phyloP scores from a whole-genome alignment of 176 grass and related monocot genomes.

The Eleusine indica region DNA sequence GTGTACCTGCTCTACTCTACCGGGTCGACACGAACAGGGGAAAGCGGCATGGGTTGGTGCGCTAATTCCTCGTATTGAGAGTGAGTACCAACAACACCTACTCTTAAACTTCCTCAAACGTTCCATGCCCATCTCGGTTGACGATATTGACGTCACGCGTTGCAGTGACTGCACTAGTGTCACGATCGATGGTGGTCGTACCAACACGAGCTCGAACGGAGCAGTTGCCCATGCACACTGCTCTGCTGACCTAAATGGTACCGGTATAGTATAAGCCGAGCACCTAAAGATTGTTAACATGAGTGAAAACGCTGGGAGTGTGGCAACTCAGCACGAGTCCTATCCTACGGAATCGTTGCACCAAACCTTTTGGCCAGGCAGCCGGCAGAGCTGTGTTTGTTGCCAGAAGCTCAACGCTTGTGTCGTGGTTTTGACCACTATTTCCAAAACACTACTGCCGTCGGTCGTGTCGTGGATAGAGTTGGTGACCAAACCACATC shows the following conservation, averaged over 20 bases:
- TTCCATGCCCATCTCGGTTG: not conserved
- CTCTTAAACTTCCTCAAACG: not conserved
- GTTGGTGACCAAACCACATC: constrained; percentile 49
- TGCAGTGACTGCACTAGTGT: not conserved
- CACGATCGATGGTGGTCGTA: not conserved
- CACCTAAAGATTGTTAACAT: not conserved
- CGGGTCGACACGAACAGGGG: not conserved
- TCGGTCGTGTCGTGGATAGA: constrained; percentile 21
- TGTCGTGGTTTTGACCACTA: constrained; percentile 31
- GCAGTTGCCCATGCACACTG: not conserved
- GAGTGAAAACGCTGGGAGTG: not conserved
- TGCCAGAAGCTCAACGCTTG: constrained; percentile 12
- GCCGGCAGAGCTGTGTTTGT: not conserved
- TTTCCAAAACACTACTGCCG: not conserved
- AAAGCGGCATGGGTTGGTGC: not conserved
- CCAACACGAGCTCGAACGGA: not conserved
- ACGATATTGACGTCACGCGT: too few species aligned
- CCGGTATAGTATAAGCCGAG: not conserved
- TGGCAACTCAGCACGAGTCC: not conserved
- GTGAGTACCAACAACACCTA: not conserved
- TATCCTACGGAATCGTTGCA: constrained; percentile 43
- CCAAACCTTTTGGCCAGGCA: constrained; percentile 29
- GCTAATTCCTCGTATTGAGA: not conserved
- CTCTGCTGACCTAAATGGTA: not conserved
- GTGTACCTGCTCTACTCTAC: not conserved